Evolutionary conservation across 306 rosid genomes (phyloP).

Genomic region (Castanospermum australe): DNA sequence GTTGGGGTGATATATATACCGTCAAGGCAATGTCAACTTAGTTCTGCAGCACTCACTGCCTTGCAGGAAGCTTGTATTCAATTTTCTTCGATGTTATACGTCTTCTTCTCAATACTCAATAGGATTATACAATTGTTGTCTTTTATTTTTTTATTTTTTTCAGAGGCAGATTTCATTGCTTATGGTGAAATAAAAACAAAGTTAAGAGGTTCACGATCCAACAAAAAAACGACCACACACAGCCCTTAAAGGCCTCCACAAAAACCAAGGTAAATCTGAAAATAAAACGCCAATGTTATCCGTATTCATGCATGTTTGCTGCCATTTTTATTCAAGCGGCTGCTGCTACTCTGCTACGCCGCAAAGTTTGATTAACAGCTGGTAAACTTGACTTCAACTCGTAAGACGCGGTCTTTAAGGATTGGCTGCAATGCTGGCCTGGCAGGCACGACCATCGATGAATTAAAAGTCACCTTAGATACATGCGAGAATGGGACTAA

Average conservation of each 20-base stretch:
- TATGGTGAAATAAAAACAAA: neutral
- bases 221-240: neutral
- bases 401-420: no score
- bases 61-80: slow-evolving; percentile 51
- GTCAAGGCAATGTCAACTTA: slow-evolving; percentile 30
- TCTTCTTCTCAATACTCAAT: slow-evolving; percentile 44
- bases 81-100: slow-evolving; percentile 45
- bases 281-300: no score
- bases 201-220: neutral
- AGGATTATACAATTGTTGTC: slow-evolving; percentile 47
- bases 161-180: neutral
- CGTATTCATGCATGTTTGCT: no score
- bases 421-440: no score
- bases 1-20: slow-evolving; percentile 39
- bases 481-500: no score
- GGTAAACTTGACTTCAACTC: no score
- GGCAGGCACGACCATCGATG: no score
- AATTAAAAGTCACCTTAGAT: no score
- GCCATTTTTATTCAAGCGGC: no score
- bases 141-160: neutral
- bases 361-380: no score
- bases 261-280: neutral
- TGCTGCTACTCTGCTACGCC: no score
- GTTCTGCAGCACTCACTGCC: slow-evolving; percentile 37
- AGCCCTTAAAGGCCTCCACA: neutral